Evolutionary conservation across 2,329 filamentous ascomycete genomes (phyloP).

Genomic region (Apiospora marii): DNA sequence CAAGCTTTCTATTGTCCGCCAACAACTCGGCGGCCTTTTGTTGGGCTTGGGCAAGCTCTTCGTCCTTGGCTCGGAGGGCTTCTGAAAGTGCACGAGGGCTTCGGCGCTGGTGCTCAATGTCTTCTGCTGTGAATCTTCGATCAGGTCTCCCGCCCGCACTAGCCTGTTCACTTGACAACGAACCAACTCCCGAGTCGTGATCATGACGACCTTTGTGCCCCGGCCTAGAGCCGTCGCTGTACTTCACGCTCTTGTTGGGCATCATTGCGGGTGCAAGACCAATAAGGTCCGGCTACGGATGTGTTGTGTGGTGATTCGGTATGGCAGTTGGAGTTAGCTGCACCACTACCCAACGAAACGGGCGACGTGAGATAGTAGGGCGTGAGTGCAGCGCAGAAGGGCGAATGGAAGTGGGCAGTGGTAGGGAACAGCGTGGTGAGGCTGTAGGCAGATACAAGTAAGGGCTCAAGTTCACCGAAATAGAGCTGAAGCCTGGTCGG

Average conservation of each 20-base stretch:
- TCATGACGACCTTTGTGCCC: conserved; percentile 11
- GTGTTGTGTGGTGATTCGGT: conserved; percentile 24
- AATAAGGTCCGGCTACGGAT: conserved; percentile 2
- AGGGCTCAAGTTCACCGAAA: conserved; percentile 17
- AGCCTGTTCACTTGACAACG: conserved; percentile 42
- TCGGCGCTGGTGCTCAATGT: conserved; percentile 35
- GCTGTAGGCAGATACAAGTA: conserved; percentile 24
- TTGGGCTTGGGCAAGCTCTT: conserved; percentile 32
- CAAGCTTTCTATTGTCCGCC: background rate
- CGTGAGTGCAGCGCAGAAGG: conserved; percentile 7
- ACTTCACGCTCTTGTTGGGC: conserved; percentile 25
- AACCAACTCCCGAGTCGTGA: conserved; percentile 43
- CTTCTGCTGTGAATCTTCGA: conserved; percentile 34
- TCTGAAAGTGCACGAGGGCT: conserved; percentile 39
- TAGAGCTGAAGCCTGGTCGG: conserved; percentile 2
- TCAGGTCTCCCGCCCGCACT: conserved; percentile 39
- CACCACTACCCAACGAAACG: conserved; percentile 16
- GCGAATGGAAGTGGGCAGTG: background rate
- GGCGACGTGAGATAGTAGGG: conserved; percentile 1
- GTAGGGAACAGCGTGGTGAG: conserved; percentile 15
- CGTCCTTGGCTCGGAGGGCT: conserved; percentile 34
- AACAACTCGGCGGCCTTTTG: background rate
- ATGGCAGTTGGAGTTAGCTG: conserved; percentile 18
- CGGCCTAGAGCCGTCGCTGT: conserved; percentile 10
- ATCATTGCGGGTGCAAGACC: conserved; percentile 14